phyloP scores from a whole-genome alignment of 257 asterid species.

The Scutellaria barbata region DNA sequence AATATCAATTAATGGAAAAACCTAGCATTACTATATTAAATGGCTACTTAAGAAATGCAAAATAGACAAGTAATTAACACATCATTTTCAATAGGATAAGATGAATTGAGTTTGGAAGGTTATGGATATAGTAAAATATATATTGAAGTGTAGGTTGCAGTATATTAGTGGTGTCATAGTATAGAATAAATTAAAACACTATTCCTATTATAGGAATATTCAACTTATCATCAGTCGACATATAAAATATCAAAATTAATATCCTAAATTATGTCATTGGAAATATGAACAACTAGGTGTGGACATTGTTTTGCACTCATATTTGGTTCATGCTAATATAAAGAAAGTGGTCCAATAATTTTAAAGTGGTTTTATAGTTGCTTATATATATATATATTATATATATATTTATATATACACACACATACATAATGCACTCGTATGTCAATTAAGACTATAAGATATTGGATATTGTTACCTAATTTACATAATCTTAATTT shows the following conservation, averaged over 20 bases:
- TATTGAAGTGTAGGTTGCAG: not conserved
- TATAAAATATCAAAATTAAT: not conserved
- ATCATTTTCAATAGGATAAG: slow-evolving; percentile 7
- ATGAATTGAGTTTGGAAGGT: not conserved
- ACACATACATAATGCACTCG: too few relatives aligned
- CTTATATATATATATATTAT: too few relatives aligned
- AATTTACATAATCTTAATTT: too few relatives aligned
- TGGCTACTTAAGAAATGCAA: slow-evolving; percentile 30
- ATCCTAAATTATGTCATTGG: not conserved
- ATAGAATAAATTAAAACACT: too few relatives aligned
- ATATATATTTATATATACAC: too few relatives aligned
- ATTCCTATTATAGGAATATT: too few relatives aligned
- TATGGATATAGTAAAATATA: not conserved
- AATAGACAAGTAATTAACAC: slow-evolving; percentile 1
- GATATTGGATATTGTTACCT: too few relatives aligned
- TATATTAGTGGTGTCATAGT: not conserved
- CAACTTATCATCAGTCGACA: not conserved
- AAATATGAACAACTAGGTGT: not conserved
- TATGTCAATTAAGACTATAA: too few relatives aligned
- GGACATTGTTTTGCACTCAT: not conserved
- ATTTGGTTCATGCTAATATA: too few relatives aligned
- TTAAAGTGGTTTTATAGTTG: not conserved
- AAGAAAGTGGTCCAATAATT: not conserved
- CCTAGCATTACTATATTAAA: not conserved
- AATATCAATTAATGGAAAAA: too few relatives aligned